phyloP scores from a whole-genome alignment of 2,329 filamentous ascomycete species.

The Emmonsia crescens region DNA sequence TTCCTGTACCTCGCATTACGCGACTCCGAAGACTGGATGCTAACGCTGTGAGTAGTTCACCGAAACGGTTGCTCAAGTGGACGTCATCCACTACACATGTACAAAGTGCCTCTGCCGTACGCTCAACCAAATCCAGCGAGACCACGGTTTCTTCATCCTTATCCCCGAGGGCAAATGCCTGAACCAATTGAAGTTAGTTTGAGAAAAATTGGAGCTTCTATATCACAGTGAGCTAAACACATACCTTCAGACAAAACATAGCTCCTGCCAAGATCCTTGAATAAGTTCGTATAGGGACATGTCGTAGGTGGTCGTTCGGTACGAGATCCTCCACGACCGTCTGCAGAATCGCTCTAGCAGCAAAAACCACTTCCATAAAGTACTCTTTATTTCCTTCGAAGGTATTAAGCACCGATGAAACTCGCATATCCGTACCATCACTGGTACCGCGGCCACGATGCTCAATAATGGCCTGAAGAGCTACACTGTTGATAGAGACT shows the following conservation, averaged over 20 bases:
- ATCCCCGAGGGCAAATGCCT: conserved; percentile 46
- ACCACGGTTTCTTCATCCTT: conserved; percentile 44
- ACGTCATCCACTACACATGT: conserved; percentile 49
- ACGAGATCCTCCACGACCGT: conserved; percentile 44
- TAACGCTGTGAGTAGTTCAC: conserved; percentile 14
- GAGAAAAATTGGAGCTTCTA: neutral
- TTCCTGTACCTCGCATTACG: conserved; percentile 8
- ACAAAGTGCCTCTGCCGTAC: conserved; percentile 41
- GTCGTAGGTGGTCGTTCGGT: conserved; percentile 41
- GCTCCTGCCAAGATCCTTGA: conserved; percentile 47
- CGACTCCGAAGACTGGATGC: conserved; percentile 12
- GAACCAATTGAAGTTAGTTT: conserved; percentile 7
- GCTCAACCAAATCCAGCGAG: conserved; percentile 40
- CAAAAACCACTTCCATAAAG: conserved; percentile 44
- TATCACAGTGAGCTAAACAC: neutral
- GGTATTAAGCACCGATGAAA: conserved; percentile 13
- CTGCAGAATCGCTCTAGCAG: conserved; percentile 42
- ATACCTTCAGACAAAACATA: conserved; percentile 46
- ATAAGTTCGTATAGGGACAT: conserved; percentile 47
- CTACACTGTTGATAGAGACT: conserved; percentile 37
- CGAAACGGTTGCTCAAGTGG: conserved; percentile 56
- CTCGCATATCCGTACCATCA: conserved; percentile 9
- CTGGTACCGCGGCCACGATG: conserved; percentile 9
- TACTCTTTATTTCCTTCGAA: conserved; percentile 40
- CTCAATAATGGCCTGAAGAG: conserved; percentile 48